Evolutionary conservation across 2,329 filamentous ascomycete genomes (phyloP), one percentile per base, ranked within the genome.

Genomic region (Ceratocystis smalleyi): DNA sequence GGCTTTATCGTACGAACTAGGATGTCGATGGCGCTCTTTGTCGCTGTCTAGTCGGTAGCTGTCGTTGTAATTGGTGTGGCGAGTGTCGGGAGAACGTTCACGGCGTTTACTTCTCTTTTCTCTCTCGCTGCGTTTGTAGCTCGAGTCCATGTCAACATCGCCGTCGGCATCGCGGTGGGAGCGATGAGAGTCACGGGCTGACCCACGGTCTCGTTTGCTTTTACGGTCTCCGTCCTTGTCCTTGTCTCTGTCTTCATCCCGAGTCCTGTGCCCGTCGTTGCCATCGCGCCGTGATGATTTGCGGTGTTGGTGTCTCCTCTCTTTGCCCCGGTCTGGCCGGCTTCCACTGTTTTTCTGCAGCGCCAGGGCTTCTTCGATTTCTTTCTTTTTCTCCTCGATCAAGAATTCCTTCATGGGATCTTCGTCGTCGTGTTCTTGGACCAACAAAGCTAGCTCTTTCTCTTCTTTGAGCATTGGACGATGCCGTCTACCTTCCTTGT

Each of bases 381-480:
- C 89, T 72, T 90, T 89, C 74, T 88, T 91, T 80, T 97, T 96
- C 75, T 95, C 88, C 68, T 92, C 83, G 62, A 96, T 84, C 68
- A 97, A 73, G 70, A 89, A 96, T 45, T 83, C 84, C 75, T 96
- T 96, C 94, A 99, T 99, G 0, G 94, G 94, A 73, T 99, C 94
- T 67, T 97, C 92, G 27, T 96, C 91, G 68, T 97, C 94, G 68
- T 95, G 87, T 17, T 92, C 85, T 63, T 82, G 77, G 62, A 95
- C 83, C 64, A 97, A 73, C 55, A 84, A 80, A 61, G 83, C 83
- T 61, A 97, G 75, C 72, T 97, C 91, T 64, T 78, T 77, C 75
- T 97, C 91, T 71, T 96, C 91, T 67, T 84, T 87, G 10, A 96
- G 74, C 77, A 88, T 74, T 1, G 86, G 86, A 65, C 88, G 77